Evolutionary conservation across 1,284 basidiomycete genomes (phyloP).

Genomic region (Ceratobasidium sp.): DNA sequence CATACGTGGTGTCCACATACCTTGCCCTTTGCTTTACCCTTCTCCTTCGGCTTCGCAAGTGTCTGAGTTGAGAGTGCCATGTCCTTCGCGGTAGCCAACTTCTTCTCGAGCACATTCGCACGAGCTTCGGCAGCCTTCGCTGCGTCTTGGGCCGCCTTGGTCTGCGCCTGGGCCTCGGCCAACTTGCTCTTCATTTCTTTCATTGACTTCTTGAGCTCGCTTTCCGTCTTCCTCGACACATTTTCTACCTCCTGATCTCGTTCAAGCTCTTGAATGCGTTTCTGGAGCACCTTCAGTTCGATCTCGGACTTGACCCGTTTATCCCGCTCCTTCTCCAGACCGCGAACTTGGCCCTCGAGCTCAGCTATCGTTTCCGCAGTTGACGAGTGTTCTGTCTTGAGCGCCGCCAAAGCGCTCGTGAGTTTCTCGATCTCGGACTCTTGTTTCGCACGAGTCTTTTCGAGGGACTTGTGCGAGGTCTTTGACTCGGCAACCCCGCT

Average conservation of each 20-base stretch:
- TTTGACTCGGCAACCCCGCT: constrained; percentile 1
- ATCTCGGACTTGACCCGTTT: constrained; percentile 23
- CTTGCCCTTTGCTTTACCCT: constrained; percentile 17
- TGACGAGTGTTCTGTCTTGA: constrained; percentile 8
- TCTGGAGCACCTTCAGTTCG: constrained; percentile 13
- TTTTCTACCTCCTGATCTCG: not conserved
- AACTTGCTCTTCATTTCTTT: constrained; percentile 25
- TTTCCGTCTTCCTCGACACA: constrained; percentile 9
- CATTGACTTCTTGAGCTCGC: constrained; percentile 17
- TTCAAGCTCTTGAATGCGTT: constrained; percentile 17
- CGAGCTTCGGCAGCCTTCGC: constrained; percentile 5
- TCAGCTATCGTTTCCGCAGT: constrained; percentile 7
- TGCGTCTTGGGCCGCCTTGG: constrained; percentile 8
- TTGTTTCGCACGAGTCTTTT: constrained; percentile 24
- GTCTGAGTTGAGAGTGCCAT: not conserved
- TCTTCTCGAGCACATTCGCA: constrained; percentile 7
- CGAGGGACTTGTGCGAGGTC: constrained; percentile 15
- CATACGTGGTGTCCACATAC: not conserved
- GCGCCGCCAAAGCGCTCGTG: not conserved
- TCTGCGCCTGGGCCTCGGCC: constrained; percentile 4
- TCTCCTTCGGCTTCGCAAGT: not conserved
- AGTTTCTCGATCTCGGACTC: constrained; percentile 30
- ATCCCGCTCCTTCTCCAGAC: constrained; percentile 28
- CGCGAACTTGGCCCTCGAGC: constrained; percentile 8
- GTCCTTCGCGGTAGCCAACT: constrained; percentile 3